Conservation (phyloP, 352 stramenopile species). For the Globisporangium alternatum region DNA sequence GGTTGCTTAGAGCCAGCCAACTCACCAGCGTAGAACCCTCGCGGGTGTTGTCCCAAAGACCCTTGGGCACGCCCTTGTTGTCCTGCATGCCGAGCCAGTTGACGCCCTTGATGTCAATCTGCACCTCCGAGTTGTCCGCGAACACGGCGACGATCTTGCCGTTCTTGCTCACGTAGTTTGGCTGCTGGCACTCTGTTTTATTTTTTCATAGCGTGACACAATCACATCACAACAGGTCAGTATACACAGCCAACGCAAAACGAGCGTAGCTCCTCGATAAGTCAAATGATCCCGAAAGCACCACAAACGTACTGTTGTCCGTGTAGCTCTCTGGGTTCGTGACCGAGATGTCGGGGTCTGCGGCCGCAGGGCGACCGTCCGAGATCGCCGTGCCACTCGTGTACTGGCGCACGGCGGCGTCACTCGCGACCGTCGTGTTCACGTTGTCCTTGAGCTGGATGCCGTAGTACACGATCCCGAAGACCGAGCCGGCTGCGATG, state of each 20-base stretch:
- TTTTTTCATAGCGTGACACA: too few species aligned
- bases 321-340: slow-evolving; percentile 73
- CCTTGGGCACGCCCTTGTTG: slow-evolving; percentile 63
- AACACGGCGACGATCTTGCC: too few species aligned
- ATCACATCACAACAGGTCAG: background rate
- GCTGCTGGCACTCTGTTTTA: slow-evolving; percentile 42
- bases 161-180: too few species aligned
- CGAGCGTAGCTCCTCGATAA: background rate
- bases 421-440: slow-evolving; percentile 43
- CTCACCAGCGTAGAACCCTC: slow-evolving; percentile 61
- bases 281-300: background rate
- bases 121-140: slow-evolving; percentile 40
- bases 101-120: slow-evolving; percentile 82
- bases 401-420: slow-evolving; percentile 51
- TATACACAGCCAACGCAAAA: background rate
- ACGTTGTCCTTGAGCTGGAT: slow-evolving; percentile 62
- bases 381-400: slow-evolving; percentile 61
- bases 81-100: slow-evolving; percentile 87
- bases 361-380: slow-evolving; percentile 48
- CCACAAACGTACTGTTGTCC: too few species aligned
- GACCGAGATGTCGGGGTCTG: slow-evolving; percentile 42
- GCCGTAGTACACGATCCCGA: slow-evolving; percentile 74
- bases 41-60: slow-evolving; percentile 79
- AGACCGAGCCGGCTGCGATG: slow-evolving; percentile 51
- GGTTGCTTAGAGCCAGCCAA: background rate